Conservation (phyloP, 257 asterid genomes). For the Capsicum pubescens region DNA sequence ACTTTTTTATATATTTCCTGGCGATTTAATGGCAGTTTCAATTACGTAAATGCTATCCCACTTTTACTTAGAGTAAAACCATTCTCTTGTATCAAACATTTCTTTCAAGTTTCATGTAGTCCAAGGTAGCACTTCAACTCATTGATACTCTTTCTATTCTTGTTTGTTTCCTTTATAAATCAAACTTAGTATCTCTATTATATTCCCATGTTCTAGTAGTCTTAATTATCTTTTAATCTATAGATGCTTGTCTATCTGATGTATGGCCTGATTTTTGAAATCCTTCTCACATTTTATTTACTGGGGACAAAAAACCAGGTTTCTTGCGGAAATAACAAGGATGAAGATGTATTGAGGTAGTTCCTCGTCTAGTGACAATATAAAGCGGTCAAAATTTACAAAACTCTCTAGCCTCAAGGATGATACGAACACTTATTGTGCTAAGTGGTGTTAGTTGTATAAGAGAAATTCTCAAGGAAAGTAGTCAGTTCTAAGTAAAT, state of each 20-base stretch:
- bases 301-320: neutral
- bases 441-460: neutral
- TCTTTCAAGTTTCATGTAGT: constrained; percentile 6
- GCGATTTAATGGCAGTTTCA: neutral
- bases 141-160: constrained; percentile 9
- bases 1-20: neutral
- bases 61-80: neutral
- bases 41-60: neutral
- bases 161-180: neutral
- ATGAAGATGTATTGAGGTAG: neutral
- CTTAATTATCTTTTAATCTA: neutral
- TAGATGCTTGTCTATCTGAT: neutral
- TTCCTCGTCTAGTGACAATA: neutral
- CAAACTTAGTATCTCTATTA: neutral
- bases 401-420: neutral
- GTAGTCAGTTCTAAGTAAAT: too few species aligned
- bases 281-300: neutral
- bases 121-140: neutral
- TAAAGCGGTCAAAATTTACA: neutral
- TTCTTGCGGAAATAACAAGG: neutral
- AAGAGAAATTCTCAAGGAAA: too few species aligned
- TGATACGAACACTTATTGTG: neutral
- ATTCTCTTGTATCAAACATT: constrained; percentile 10
- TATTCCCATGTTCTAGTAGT: neutral
- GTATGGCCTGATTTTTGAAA: neutral